Conservation (phyloP, 352 stramenopile genomes). For the Phytophthora kernoviae region DNA sequence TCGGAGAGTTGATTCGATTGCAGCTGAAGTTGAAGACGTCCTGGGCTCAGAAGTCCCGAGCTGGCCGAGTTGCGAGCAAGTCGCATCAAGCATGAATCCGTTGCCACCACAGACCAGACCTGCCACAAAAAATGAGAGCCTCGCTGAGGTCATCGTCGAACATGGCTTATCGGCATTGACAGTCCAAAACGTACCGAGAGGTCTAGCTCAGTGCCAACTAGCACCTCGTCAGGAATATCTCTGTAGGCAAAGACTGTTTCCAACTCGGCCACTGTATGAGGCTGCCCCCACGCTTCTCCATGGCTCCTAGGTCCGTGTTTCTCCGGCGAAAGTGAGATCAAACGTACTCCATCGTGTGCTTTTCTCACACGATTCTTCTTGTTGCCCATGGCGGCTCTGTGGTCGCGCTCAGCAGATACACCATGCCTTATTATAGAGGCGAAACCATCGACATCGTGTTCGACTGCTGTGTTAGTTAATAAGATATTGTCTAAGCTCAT, state of each 20-base stretch:
- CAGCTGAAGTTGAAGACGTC: conserved; percentile 2
- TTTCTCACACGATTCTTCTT: conserved; percentile 42
- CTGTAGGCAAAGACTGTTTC: conserved; percentile 57
- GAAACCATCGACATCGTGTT: conserved; percentile 23
- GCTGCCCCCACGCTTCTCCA: conserved; percentile 6
- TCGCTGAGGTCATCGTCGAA: neutral
- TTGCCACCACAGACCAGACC: conserved; percentile 71
- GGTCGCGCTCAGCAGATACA: neutral
- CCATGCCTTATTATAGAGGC: conserved; percentile 13
- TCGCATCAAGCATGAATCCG: conserved; percentile 58
- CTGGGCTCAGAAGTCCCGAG: conserved; percentile 7
- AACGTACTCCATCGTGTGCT: conserved; percentile 52
- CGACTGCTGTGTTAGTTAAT: neutral
- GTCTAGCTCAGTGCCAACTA: conserved; percentile 60
- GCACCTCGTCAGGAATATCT: conserved; percentile 67
- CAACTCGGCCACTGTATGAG: conserved; percentile 40
- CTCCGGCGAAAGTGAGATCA: conserved; percentile 35
- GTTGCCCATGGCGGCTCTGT: conserved; percentile 26
- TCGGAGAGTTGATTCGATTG: conserved; percentile 52
- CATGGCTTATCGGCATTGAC: neutral
- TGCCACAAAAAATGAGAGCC: conserved; percentile 6
- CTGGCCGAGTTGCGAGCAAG: conserved; percentile 21
- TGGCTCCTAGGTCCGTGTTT: conserved; percentile 8
- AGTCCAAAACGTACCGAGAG: conserved; percentile 46
- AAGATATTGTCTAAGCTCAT: too few relatives aligned